Percentiles rank a stretch among this genome's conserved stretches.
These are phyloP conservation scores for Candida schatavii DNA, from an alignment of 805 yeast genomes.

Conservation along the genomic window DNA sequence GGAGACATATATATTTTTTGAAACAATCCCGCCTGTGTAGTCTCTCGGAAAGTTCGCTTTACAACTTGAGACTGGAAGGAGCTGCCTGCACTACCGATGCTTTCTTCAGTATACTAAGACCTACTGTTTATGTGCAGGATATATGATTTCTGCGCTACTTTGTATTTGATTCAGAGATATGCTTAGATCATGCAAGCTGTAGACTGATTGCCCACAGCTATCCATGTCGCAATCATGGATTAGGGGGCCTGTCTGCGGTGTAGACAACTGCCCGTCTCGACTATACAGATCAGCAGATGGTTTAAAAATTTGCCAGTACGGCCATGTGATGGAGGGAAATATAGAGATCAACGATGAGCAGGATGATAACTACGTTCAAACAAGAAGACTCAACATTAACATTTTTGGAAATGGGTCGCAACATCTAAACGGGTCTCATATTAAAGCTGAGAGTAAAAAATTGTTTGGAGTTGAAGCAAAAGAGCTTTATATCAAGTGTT, in stretches of 20 bases:
- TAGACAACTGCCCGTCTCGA: slow-evolving; percentile 81
- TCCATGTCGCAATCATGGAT: slow-evolving; percentile 41
- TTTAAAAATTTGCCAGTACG: slow-evolving; percentile 78
- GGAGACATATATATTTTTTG: too few relatives aligned
- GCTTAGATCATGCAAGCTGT: too few relatives aligned
- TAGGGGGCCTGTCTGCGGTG: slow-evolving; percentile 84
- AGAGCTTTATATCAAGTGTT: slow-evolving; percentile 40
- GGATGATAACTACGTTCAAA: slow-evolving; percentile 52
- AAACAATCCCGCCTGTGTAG: too few relatives aligned
- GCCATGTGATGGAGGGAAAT: slow-evolving; percentile 84
- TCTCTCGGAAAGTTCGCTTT: too few relatives aligned
- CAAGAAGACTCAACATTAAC: slow-evolving; percentile 53
- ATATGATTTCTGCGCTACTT: too few relatives aligned
- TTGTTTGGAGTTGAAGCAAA: slow-evolving; percentile 50
- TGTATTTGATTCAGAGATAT: too few relatives aligned
- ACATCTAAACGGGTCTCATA: too few relatives aligned
- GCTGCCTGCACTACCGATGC: too few relatives aligned
- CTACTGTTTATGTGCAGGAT: too few relatives aligned
- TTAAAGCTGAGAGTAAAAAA: slow-evolving; percentile 13
- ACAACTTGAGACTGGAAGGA: too few relatives aligned
- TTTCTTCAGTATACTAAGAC: too few relatives aligned
- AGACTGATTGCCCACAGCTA: too few relatives aligned
- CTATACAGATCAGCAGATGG: slow-evolving; percentile 76
- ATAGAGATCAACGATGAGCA: slow-evolving; percentile 80
- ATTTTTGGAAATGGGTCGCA: slow-evolving; percentile 26